Evolutionary conservation across 108 stramenopile species (phyloP).

Genomic region (Chaetoceros tenuissimus): DNA sequence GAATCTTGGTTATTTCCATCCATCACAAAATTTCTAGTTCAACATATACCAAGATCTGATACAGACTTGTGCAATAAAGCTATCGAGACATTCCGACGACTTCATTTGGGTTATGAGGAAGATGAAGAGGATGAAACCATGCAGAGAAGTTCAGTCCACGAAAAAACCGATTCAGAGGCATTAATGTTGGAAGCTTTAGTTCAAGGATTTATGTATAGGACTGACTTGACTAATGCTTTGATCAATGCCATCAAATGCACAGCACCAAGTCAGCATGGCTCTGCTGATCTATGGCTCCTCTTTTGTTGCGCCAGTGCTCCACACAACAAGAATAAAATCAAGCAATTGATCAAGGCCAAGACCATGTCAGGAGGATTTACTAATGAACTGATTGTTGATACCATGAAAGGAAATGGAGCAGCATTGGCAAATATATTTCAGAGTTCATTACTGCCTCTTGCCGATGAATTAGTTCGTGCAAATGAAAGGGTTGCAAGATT

Average conservation of each 20-base stretch:
- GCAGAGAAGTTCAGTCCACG: background rate
- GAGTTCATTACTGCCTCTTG: background rate
- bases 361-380: background rate
- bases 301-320: constrained; percentile 11
- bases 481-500: background rate
- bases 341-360: background rate
- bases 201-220: background rate
- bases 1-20: background rate
- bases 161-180: background rate
- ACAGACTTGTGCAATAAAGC: background rate
- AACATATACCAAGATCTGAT: background rate
- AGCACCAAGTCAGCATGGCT: background rate
- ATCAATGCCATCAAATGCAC: constrained; percentile 3
- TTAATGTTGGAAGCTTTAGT: background rate
- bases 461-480: background rate
- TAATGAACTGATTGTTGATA: background rate
- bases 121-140: background rate
- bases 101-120: background rate
- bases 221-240: constrained; percentile 1
- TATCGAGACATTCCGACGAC: background rate
- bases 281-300: constrained; percentile 12
- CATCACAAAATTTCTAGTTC: background rate
- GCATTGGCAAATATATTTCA: background rate
- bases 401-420: constrained; percentile 2
- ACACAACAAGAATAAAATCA: constrained; percentile 11